These are phyloP conservation scores for Conticribra weissflogii DNA, from an alignment of 108 stramenopile species.

Conservation along the genomic window DNA sequence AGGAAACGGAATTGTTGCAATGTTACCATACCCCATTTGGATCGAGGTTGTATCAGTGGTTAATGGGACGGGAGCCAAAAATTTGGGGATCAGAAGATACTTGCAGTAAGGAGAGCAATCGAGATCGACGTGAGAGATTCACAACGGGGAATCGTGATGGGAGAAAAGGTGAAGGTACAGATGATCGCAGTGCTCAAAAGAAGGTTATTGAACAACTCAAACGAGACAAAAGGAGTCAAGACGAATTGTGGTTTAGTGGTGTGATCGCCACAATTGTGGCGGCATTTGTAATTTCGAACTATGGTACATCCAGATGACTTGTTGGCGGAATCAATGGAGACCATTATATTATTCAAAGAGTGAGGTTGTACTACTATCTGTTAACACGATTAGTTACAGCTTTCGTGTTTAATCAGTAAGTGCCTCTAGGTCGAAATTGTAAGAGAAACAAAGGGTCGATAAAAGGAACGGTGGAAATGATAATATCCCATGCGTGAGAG, in stretches of 20 bases:
- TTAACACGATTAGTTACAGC: too few species aligned
- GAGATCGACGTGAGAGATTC: too few species aligned
- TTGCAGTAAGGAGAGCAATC: not conserved
- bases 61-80: conserved; percentile 51
- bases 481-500: too few species aligned
- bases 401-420: too few species aligned
- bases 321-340: too few species aligned
- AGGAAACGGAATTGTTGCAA: conserved; percentile 28
- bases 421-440: too few species aligned
- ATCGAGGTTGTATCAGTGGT: conserved; percentile 49
- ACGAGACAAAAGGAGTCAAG: conserved; percentile 53
- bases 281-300: conserved; percentile 40
- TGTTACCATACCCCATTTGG: conserved; percentile 25
- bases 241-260: conserved; percentile 68
- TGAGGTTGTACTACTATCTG: too few species aligned
- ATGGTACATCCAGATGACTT: not conserved
- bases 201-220: conserved; percentile 47
- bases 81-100: conserved; percentile 25
- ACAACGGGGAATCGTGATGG: not conserved
- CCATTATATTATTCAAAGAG: too few species aligned
- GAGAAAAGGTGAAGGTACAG: conserved; percentile 9
- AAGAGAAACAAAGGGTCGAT: too few species aligned
- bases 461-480: too few species aligned
- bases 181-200: not conserved
- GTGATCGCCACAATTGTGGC: conserved; percentile 51